Conservation (phyloP, 345 rosid species). For the Salix suchowensis region DNA sequence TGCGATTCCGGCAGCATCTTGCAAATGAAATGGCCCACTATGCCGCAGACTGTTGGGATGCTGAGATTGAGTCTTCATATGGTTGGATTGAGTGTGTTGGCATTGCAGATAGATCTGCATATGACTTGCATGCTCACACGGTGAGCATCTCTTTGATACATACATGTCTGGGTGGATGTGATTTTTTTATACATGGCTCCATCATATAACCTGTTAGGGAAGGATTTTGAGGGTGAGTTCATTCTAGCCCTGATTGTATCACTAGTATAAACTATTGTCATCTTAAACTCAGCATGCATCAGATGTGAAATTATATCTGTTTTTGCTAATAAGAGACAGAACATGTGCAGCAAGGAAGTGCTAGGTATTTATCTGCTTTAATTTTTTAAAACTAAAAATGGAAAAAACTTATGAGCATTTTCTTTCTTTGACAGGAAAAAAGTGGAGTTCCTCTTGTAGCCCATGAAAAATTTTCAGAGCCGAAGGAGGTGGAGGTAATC, state of each 20-base stretch:
- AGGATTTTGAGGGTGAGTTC: neutral
- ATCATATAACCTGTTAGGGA: neutral
- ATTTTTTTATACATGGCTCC: neutral
- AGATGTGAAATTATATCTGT: neutral
- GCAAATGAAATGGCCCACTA: conserved; percentile 99
- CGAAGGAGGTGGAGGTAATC: conserved; percentile 85
- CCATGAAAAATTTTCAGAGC: conserved; percentile 76
- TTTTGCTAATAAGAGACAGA: neutral
- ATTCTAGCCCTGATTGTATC: neutral
- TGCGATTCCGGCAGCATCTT: conserved; percentile 92
- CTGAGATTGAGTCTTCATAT: conserved; percentile 88
- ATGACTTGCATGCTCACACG: conserved; percentile 76
- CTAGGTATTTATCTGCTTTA: neutral
- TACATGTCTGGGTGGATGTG: neutral
- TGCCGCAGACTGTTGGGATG: conserved; percentile 99
- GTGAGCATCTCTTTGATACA: conserved; percentile 31
- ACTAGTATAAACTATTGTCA: neutral
- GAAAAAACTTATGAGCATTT: conserved; percentile 4
- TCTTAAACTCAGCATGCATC: neutral
- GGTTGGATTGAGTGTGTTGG: conserved; percentile 99
- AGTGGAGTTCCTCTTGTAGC: conserved; percentile 81
- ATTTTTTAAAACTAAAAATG: neutral
- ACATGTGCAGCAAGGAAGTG: neutral
- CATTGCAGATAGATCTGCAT: conserved; percentile 96
- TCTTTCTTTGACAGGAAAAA: conserved; percentile 53